Conservation (phyloP, 164 flowering plant species). For the Aristolochia californica region DNA sequence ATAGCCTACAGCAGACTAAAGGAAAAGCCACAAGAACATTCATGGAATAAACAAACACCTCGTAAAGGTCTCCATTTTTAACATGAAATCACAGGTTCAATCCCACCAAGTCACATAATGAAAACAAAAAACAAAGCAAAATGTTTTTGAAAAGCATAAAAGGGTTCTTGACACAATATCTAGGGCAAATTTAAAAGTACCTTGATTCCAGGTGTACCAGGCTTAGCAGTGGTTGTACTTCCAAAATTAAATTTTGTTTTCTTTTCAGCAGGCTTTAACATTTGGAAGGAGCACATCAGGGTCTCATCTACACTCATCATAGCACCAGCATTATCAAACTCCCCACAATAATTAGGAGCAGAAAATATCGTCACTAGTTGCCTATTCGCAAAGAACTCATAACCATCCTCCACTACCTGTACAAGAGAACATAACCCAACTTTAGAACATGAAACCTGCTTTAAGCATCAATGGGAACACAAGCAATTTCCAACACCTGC, state of each 20-base stretch:
- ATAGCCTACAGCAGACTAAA: too few species aligned
- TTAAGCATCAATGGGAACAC: too few species aligned
- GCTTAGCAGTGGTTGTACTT: slow-evolving; percentile 36
- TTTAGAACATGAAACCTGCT: neutral
- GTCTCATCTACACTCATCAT: slow-evolving; percentile 94
- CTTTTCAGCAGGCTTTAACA: slow-evolving; percentile 58
- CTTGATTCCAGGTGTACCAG: slow-evolving; percentile 37
- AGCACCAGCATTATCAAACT: slow-evolving; percentile 85
- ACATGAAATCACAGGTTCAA: too few species aligned
- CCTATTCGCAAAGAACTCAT: slow-evolving; percentile 42
- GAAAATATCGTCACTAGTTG: slow-evolving; percentile 88
- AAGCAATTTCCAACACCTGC: too few species aligned
- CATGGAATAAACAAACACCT: too few species aligned
- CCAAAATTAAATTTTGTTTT: slow-evolving; percentile 36
- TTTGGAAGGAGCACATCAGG: slow-evolving; percentile 76
- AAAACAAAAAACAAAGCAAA: too few species aligned
- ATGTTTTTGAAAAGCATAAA: too few species aligned
- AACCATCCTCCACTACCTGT: slow-evolving; percentile 36
- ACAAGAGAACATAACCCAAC: neutral
- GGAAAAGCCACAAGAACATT: too few species aligned
- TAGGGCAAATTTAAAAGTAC: neutral
- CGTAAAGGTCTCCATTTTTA: too few species aligned
- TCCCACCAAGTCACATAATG: too few species aligned
- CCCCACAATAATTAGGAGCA: slow-evolving; percentile 86
- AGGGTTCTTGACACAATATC: too few species aligned